These are phyloP conservation scores for Camelina neglecta DNA, from an alignment of 345 rosid species.

Conservation along the genomic window DNA sequence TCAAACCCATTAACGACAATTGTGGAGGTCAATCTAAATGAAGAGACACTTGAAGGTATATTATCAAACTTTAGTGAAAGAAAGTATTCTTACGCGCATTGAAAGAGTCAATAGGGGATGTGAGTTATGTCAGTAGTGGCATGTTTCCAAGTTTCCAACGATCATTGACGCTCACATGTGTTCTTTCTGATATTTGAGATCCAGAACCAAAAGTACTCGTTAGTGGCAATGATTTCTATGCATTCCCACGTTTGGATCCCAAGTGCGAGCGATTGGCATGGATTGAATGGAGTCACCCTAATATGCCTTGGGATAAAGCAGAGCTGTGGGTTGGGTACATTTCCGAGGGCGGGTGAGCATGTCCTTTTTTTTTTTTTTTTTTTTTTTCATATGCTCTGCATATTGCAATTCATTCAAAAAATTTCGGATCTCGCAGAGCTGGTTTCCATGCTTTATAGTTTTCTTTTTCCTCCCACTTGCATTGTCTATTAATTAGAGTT, in stretches of 20 bases:
- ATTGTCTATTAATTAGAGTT: constrained; percentile 6
- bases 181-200: constrained; percentile 9
- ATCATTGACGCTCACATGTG: background rate
- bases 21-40: constrained; percentile 55
- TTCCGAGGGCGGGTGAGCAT: constrained; percentile 72
- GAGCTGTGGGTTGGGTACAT: constrained; percentile 95
- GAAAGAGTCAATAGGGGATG: background rate
- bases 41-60: constrained; percentile 61
- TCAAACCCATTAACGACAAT: constrained; percentile 67
- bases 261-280: constrained; percentile 78
- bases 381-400: background rate
- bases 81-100: background rate
- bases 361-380: background rate
- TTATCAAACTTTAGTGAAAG: background rate
- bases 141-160: background rate
- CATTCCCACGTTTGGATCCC: constrained; percentile 86
- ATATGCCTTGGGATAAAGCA: constrained; percentile 97
- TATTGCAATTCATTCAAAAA: background rate
- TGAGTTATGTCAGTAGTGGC: background rate
- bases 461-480: background rate
- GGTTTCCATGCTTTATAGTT: constrained; percentile 11
- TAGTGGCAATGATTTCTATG: constrained; percentile 90
- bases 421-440: constrained; percentile 2
- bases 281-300: constrained; percentile 93
- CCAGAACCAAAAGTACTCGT: constrained; percentile 77